These are phyloP conservation scores for Chamaecyparis obtusa DNA, from an alignment of 75 land plant species.

Conservation along the genomic window DNA sequence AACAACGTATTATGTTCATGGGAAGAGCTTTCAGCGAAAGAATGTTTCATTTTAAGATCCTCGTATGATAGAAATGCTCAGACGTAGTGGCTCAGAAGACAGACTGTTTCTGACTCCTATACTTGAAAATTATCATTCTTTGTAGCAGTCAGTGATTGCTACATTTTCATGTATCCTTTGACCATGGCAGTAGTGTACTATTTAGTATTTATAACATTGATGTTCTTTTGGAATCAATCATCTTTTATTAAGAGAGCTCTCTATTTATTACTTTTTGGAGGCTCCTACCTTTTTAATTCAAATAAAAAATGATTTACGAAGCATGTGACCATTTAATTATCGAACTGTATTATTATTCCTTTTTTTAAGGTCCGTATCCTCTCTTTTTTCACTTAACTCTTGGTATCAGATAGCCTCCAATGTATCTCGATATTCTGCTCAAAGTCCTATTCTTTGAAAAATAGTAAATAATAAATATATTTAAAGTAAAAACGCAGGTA, in stretches of 20 bases:
- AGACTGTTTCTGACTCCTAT: neutral
- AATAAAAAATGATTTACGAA: too few relatives aligned
- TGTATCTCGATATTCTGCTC: neutral
- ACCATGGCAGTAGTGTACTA: neutral
- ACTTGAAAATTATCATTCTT: neutral
- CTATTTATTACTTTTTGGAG: neutral
- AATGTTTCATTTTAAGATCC: neutral
- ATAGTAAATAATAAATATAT: too few relatives aligned
- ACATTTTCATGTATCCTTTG: neutral
- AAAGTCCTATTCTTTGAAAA: too few relatives aligned
- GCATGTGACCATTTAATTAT: neutral
- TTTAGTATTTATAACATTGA: too few relatives aligned
- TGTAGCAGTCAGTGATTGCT: neutral
- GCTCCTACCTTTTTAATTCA: neutral
- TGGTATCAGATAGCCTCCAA: neutral
- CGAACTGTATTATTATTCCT: neutral
- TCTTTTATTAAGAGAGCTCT: neutral
- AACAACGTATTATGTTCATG: neutral
- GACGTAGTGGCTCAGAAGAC: neutral
- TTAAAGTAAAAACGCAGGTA: too few relatives aligned
- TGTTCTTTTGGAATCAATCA: neutral
- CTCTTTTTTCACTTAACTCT: neutral
- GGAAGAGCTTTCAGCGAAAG: neutral
- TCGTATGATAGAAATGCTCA: neutral
- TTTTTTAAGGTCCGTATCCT: neutral